Percentiles rank a stretch among this genome's conserved stretches.
Evolutionary conservation across 1,284 basidiomycete species (phyloP).

Genomic region (Inonotus obliquus): DNA sequence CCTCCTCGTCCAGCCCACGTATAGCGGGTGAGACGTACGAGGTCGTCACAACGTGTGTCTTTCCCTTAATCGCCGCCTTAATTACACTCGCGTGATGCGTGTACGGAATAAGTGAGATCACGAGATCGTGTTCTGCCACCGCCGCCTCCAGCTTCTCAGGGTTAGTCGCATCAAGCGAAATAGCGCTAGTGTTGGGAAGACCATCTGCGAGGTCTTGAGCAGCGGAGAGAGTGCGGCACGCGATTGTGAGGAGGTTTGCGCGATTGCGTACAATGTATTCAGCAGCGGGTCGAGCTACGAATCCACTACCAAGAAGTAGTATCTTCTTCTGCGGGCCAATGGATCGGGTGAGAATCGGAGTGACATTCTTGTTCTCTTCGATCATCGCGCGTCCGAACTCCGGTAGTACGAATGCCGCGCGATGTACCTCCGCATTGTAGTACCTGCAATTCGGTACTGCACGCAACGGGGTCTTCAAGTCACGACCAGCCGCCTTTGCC

Average conservation of each 20-base stretch:
- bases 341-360: constrained; percentile 52
- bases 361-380: constrained; percentile 65
- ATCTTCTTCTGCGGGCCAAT: constrained; percentile 53
- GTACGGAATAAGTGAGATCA: constrained; percentile 97
- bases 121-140: constrained; percentile 86
- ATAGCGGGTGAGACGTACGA: constrained; percentile 92
- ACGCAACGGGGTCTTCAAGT: constrained; percentile 68
- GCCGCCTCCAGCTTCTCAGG: constrained; percentile 71
- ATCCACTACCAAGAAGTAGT: constrained; percentile 91
- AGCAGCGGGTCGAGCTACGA: constrained; percentile 91
- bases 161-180: constrained; percentile 83
- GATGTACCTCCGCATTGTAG: constrained; percentile 85
- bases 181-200: constrained; percentile 66
- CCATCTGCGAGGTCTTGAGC: constrained; percentile 68
- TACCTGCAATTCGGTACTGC: constrained; percentile 73
- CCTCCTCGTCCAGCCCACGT: constrained; percentile 81
- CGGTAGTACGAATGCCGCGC: constrained; percentile 83
- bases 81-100: constrained; percentile 90
- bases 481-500: constrained; percentile 71
- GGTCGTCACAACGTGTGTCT: constrained; percentile 95
- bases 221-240: constrained; percentile 79
- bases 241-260: constrained; percentile 83
- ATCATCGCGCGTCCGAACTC: constrained; percentile 83
- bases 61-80: constrained; percentile 92
- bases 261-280: constrained; percentile 88